Percentiles rank a stretch among this genome's conserved stretches.
phyloP scores from a whole-genome alignment of 73 alveolate species.

The Paramecium sexaurelia region DNA sequence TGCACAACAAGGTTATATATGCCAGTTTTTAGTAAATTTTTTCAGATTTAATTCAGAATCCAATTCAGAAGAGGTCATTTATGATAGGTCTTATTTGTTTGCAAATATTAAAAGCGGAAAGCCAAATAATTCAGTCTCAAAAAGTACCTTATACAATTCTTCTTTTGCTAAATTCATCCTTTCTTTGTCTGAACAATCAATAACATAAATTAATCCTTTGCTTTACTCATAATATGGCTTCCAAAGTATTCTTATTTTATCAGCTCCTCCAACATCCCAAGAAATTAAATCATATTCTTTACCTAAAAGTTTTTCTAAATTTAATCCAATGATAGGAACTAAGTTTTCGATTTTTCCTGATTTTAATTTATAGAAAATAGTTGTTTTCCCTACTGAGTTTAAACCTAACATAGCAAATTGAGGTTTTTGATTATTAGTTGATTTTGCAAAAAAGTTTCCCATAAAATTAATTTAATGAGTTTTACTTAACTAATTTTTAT shows the following conservation, averaged over 20 bases:
- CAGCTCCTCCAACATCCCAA: constrained; percentile 96
- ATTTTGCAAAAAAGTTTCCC: neutral
- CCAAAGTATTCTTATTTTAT: constrained; percentile 86
- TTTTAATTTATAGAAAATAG: constrained; percentile 83
- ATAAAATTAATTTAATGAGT: neutral
- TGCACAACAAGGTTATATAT: constrained; percentile 72
- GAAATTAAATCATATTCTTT: constrained; percentile 78
- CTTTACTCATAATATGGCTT: constrained; percentile 87
- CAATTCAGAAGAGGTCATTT: constrained; percentile 55
- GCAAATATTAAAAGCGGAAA: constrained; percentile 85
- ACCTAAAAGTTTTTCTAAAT: constrained; percentile 83
- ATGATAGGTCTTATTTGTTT: constrained; percentile 84
- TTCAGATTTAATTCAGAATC: constrained; percentile 48
- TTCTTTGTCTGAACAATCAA: constrained; percentile 81
- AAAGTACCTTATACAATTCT: constrained; percentile 74
- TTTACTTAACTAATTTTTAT: too few relatives aligned
- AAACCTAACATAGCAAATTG: constrained; percentile 82
- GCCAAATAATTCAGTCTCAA: constrained; percentile 66
- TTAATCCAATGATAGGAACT: constrained; percentile 95
- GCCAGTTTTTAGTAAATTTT: constrained; percentile 56
- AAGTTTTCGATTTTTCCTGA: constrained; percentile 76
- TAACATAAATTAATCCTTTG: constrained; percentile 81
- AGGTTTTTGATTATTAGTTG: constrained; percentile 34
- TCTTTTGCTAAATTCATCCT: constrained; percentile 70
- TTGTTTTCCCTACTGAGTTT: constrained; percentile 97